These are phyloP conservation scores for Mortierella sp. DNA, from an alignment of 371 early-diverging fungal species.

Conservation along the genomic window DNA sequence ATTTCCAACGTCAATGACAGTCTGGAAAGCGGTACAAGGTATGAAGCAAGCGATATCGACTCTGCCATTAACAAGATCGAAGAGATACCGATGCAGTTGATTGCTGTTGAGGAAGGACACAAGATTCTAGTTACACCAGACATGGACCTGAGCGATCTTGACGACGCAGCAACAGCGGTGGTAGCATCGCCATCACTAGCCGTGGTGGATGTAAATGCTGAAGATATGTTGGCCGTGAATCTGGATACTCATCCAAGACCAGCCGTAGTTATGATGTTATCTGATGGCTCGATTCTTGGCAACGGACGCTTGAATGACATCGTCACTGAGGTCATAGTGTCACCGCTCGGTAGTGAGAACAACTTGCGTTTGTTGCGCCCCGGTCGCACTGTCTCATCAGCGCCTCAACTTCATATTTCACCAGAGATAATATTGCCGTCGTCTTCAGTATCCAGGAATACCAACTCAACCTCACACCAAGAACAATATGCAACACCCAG, in stretches of 20 bases:
- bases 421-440: background rate
- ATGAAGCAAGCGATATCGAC: background rate
- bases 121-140: conserved; percentile 18
- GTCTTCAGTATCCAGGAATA: background rate
- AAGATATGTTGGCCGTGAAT: background rate
- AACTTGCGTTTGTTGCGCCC: background rate
- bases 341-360: background rate
- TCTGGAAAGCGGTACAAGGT: background rate
- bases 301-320: background rate
- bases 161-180: background rate
- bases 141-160: conserved; percentile 10
- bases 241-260: conserved; percentile 1
- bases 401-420: background rate
- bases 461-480: background rate
- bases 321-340: background rate
- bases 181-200: background rate
- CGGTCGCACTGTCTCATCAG: background rate
- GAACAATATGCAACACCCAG: background rate
- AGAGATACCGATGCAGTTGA: background rate
- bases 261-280: background rate
- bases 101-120: background rate
- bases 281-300: background rate
- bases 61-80: conserved; percentile 2
- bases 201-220: background rate
- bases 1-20: background rate